Evolutionary conservation across 352 stramenopile species (phyloP).

Genomic region (Phytophthora tentaculata): DNA sequence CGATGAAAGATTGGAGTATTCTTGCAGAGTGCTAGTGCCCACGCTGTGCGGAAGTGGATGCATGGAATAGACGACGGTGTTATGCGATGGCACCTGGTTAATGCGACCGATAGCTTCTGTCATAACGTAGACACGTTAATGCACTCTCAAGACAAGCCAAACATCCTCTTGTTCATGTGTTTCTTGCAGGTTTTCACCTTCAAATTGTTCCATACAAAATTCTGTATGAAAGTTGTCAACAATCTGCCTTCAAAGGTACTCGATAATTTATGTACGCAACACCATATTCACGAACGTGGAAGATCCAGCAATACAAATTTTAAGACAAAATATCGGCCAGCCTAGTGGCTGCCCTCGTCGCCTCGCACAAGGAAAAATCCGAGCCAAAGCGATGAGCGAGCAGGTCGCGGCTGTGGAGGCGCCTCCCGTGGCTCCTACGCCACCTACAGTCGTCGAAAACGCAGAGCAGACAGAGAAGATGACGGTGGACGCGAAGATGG

Average conservation of each 20-base stretch:
- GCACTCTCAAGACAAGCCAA: conserved; percentile 28
- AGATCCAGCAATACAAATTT: conserved; percentile 30
- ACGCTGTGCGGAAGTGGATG: conserved; percentile 41
- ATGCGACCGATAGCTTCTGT: conserved; percentile 71
- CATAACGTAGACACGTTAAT: conserved; percentile 22
- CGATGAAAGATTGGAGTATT: conserved; percentile 9
- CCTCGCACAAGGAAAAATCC: conserved; percentile 44
- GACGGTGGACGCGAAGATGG: conserved; percentile 8
- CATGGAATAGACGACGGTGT: conserved; percentile 95
- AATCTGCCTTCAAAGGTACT: neutral
- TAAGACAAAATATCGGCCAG: conserved; percentile 12
- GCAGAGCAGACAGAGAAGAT: conserved; percentile 8
- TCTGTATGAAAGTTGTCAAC: neutral
- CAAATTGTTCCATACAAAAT: conserved; percentile 5
- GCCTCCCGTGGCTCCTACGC: conserved; percentile 11
- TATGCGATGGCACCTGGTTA: conserved; percentile 94
- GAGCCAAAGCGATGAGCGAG: conserved; percentile 38
- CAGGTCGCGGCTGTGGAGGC: conserved; percentile 8
- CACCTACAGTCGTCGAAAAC: conserved; percentile 3
- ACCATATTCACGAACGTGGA: conserved; percentile 23
- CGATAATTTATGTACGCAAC: conserved; percentile 3
- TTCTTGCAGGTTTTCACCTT: too few relatives aligned
- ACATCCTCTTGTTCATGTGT: conserved; percentile 1
- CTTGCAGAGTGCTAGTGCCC: conserved; percentile 14
- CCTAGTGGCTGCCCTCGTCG: conserved; percentile 23